phyloP scores from a whole-genome alignment of 176 grass and related monocot species.

The Triticum monococcum region DNA sequence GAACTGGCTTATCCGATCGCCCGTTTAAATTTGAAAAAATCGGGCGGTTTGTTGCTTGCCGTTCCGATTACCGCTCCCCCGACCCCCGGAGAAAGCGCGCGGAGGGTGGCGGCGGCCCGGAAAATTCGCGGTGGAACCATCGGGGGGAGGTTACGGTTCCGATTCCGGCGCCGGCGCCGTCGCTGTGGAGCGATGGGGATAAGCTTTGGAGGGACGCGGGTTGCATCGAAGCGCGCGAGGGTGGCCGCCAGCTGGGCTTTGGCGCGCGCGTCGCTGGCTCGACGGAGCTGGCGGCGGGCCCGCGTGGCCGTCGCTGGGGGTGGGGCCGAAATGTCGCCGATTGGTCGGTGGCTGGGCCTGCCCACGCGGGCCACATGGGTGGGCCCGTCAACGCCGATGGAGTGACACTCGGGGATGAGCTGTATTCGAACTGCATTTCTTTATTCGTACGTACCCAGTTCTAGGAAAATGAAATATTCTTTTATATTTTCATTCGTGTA shows the following conservation, averaged over 20 bases:
- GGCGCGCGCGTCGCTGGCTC: not conserved
- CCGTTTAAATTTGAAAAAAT: not conserved
- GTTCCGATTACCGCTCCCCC: not conserved
- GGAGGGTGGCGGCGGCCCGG: conserved; percentile 10
- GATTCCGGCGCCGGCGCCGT: not conserved
- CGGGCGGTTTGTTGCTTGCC: not conserved
- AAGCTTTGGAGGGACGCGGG: not conserved
- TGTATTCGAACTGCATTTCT: conserved; percentile 11
- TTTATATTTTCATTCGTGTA: no score
- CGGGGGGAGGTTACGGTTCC: not conserved
- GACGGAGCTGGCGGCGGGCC: not conserved
- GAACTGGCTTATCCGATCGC: not conserved
- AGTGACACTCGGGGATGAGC: conserved; percentile 1
- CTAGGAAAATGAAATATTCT: not conserved
- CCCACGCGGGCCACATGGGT: conserved; percentile 53
- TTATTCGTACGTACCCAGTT: not conserved
- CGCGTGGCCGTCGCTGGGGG: not conserved
- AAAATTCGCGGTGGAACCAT: not conserved
- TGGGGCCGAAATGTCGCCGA: not conserved
- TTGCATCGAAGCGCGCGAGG: conserved; percentile 28
- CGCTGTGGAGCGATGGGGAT: not conserved
- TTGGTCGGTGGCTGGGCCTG: conserved; percentile 12
- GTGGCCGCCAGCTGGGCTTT: conserved; percentile 40
- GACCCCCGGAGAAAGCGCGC: not conserved
- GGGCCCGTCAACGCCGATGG: not conserved